A percentile compares a stretch with the other conserved stretches of the same genome.
These are phyloP conservation scores for Scalesia atractyloides DNA, from an alignment of 129 eudicot species.

Conservation along the genomic window DNA sequence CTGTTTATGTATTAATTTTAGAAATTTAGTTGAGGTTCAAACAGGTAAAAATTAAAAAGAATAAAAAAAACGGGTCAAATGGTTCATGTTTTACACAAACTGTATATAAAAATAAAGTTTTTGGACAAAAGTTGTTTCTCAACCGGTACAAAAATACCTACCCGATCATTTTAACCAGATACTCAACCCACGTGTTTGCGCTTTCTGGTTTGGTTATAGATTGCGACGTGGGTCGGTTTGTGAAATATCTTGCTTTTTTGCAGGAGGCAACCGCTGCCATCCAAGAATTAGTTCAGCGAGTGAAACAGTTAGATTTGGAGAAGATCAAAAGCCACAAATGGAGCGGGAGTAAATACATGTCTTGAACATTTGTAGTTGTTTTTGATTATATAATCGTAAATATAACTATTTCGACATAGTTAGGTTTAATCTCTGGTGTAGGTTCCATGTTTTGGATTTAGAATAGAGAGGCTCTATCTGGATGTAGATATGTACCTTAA, in stretches of 20 bases:
- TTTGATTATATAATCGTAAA: conserved; percentile 8
- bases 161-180: neutral
- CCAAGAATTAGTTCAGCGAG: conserved; percentile 14
- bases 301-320: conserved; percentile 17
- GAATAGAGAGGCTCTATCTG: conserved; percentile 1
- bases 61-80: neutral
- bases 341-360: conserved; percentile 1
- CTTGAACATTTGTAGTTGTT: neutral
- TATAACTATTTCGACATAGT: conserved; percentile 2
- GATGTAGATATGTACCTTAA: neutral
- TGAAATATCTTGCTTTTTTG: neutral
- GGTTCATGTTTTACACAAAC: neutral
- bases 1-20: neutral
- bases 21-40: neutral
- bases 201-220: neutral
- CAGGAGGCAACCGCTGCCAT: conserved; percentile 12
- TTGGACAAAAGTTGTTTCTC: neutral
- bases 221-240: neutral
- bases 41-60: neutral
- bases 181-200: neutral
- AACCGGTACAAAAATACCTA: neutral
- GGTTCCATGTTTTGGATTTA: conserved; percentile 33
- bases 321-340: conserved; percentile 23
- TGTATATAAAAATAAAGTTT: neutral
- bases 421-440: conserved; percentile 7